These are phyloP conservation scores for Thelonectria rubi DNA, from an alignment of 2,329 filamentous ascomycete species.

Conservation along the genomic window DNA sequence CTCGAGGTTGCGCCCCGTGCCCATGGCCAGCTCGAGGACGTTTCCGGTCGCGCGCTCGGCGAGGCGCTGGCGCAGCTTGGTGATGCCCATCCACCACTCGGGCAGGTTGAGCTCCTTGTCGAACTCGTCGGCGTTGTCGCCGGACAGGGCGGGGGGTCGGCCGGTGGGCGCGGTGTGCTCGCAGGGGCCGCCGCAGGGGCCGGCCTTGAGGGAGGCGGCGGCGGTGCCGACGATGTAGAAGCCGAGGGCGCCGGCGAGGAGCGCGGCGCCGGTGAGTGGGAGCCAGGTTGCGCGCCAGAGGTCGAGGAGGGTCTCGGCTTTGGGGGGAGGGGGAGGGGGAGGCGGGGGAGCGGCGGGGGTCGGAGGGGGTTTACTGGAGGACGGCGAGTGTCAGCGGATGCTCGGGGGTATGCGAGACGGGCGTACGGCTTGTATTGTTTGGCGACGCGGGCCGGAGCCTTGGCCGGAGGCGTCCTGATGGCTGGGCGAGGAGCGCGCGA, in stretches of 20 bases:
- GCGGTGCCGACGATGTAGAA: constrained; percentile 56
- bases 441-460: constrained; percentile 37
- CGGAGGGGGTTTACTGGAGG: constrained; percentile 28
- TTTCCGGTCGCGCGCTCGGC: constrained; percentile 60
- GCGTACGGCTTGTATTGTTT: constrained; percentile 46
- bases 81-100: constrained; percentile 67
- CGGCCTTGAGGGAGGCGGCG: constrained; percentile 46
- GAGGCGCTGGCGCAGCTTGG: constrained; percentile 58
- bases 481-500: constrained; percentile 36
- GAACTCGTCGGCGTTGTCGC: constrained; percentile 62
- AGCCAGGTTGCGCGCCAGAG: constrained; percentile 53
- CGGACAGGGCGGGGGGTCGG: constrained; percentile 57
- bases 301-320: constrained; percentile 47
- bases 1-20: constrained; percentile 68
- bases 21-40: constrained; percentile 70
- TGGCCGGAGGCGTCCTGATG: constrained; percentile 30
- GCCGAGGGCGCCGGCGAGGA: constrained; percentile 57
- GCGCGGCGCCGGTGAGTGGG: constrained; percentile 57
- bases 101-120: constrained; percentile 66
- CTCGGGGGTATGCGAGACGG: neutral
- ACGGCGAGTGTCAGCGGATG: constrained; percentile 22
- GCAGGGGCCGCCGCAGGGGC: constrained; percentile 39
- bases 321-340: constrained; percentile 35
- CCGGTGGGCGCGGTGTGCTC: constrained; percentile 56
- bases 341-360: constrained; percentile 15